Percentiles rank a stretch among this genome's conserved stretches.
Conservation (phyloP, 257 asterid species). For the Lithospermum erythrorhizon region DNA sequence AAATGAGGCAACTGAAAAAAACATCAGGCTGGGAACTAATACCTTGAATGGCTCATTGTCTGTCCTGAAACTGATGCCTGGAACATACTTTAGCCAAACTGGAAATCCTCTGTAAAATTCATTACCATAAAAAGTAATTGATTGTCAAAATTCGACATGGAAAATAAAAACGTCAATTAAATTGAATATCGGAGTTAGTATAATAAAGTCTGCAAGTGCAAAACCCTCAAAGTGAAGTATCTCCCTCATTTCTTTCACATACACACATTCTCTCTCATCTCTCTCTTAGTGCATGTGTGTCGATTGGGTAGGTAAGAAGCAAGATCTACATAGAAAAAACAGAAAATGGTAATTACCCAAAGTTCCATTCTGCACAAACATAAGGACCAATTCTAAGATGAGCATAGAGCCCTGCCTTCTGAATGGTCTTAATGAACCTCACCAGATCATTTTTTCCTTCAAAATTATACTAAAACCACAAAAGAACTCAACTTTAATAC, state of each 20-base stretch:
- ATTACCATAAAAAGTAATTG: too few relatives aligned
- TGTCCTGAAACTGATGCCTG: constrained; percentile 87
- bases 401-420: constrained; percentile 78
- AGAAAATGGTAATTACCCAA: constrained; percentile 40
- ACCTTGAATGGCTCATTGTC: constrained; percentile 92
- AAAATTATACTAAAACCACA: constrained; percentile 59
- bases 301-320: not conserved
- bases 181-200: too few relatives aligned
- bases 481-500: constrained; percentile 8
- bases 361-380: constrained; percentile 92
- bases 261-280: not conserved
- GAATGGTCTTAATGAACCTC: constrained; percentile 68
- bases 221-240: constrained; percentile 1
- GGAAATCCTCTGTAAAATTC: constrained; percentile 66
- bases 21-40: constrained; percentile 2
- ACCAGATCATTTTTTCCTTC: constrained; percentile 81
- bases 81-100: constrained; percentile 84
- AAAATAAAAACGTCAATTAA: not conserved
- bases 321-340: constrained; percentile 17
- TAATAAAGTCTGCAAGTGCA: not conserved
- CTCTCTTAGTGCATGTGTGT: not conserved
- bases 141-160: too few relatives aligned
- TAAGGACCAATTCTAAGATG: constrained; percentile 89
- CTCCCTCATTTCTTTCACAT: not conserved
- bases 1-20: constrained; percentile 2